Evolutionary conservation across 2,329 filamentous ascomycete species (phyloP).

Genomic region (Achaetomium macrosporum): DNA sequence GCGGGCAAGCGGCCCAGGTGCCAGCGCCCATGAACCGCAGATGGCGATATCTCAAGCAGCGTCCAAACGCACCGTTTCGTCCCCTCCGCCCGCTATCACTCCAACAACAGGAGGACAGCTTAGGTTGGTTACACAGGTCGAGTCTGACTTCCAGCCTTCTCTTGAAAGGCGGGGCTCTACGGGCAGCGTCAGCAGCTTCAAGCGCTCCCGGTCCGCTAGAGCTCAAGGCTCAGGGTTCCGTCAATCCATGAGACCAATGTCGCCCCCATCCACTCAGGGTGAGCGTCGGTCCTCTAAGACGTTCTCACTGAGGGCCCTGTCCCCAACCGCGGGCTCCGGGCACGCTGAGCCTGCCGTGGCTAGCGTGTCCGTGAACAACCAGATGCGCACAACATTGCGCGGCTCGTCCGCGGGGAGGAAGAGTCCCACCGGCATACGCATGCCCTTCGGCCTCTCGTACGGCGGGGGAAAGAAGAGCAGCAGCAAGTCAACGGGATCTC

Average conservation of each 20-base stretch:
- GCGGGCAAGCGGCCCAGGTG: constrained; percentile 17
- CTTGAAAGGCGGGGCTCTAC: constrained; percentile 54
- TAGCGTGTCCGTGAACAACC: constrained; percentile 27
- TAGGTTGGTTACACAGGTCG: constrained; percentile 7
- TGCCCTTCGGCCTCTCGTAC: constrained; percentile 39
- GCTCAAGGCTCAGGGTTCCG: constrained; percentile 56
- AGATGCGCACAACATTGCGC: constrained; percentile 43
- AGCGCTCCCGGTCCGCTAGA: constrained; percentile 48
- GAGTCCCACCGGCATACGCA: constrained; percentile 30
- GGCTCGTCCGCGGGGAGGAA: constrained; percentile 30
- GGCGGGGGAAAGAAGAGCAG: constrained; percentile 29
- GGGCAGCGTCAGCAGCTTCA: constrained; percentile 78
- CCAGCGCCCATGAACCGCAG: constrained; percentile 2
- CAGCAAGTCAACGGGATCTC: constrained; percentile 31
- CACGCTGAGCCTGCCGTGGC: constrained; percentile 35
- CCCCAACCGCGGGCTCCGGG: constrained; percentile 53
- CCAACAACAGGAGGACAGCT: background rate
- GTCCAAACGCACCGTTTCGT: constrained; percentile 13
- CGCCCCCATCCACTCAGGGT: constrained; percentile 19
- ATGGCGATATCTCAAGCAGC: background rate
- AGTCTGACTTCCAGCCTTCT: constrained; percentile 25
- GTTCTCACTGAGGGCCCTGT: constrained; percentile 65
- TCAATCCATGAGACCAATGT: constrained; percentile 61
- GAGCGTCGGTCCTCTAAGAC: constrained; percentile 30
- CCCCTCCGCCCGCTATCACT: background rate